These are phyloP conservation scores for Zalaria sp. DNA, from an alignment of 2,329 filamentous ascomycete genomes.

Conservation along the genomic window DNA sequence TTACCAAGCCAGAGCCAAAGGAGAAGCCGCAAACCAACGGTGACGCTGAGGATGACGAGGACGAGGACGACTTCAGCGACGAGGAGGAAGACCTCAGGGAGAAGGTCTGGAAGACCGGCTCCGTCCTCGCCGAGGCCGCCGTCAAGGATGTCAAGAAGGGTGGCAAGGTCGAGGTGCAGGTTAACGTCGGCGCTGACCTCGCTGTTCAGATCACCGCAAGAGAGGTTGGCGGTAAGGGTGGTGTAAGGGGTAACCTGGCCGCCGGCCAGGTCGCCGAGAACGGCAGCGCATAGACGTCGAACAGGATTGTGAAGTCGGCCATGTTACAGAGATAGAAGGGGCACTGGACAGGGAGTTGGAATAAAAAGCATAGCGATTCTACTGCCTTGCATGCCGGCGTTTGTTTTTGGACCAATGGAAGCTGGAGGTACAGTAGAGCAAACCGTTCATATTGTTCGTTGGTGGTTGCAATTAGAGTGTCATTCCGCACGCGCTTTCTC, in stretches of 20 bases:
- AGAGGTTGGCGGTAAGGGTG: slow-evolving; percentile 78
- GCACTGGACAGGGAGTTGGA: too few relatives aligned
- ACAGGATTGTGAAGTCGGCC: too few relatives aligned
- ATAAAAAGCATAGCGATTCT: too few relatives aligned
- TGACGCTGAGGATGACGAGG: slow-evolving; percentile 47
- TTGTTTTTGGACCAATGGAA: too few relatives aligned
- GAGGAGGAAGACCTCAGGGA: slow-evolving; percentile 79
- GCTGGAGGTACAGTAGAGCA: too few relatives aligned
- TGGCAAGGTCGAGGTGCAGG: slow-evolving; percentile 82
- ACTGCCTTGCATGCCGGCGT: too few relatives aligned
- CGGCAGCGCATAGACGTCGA: slow-evolving; percentile 1
- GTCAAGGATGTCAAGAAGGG: slow-evolving; percentile 76
- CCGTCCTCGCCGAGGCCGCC: slow-evolving; percentile 69
- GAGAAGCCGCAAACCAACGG: slow-evolving; percentile 47
- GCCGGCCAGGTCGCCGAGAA: slow-evolving; percentile 7
- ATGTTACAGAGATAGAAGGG: too few relatives aligned
- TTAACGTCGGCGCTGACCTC: slow-evolving; percentile 74
- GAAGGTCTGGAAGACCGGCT: slow-evolving; percentile 83
- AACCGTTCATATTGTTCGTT: too few relatives aligned
- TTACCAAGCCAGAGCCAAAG: slow-evolving; percentile 76
- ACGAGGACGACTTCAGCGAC: slow-evolving; percentile 48
- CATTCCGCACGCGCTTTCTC: too few relatives aligned
- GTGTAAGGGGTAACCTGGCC: slow-evolving; percentile 52
- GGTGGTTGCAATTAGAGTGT: too few relatives aligned
- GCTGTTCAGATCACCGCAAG: slow-evolving; percentile 66